phyloP scores from a whole-genome alignment of 208 protist species.

The Leishmania mexicana region DNA sequence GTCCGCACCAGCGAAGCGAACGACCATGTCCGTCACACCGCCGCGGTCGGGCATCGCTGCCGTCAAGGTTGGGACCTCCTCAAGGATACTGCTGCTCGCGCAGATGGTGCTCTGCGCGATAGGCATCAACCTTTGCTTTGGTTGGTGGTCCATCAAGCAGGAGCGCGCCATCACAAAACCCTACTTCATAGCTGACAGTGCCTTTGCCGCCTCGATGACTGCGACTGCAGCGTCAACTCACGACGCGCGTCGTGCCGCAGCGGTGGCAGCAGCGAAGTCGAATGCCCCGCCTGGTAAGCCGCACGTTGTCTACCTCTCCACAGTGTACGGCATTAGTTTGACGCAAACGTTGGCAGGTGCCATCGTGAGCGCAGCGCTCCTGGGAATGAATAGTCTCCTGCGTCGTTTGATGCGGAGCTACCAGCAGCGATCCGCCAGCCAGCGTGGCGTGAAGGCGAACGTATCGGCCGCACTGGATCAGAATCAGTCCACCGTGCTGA shows the following conservation, averaged over 20 bases:
- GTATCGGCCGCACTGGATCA: background rate
- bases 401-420: background rate
- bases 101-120: conserved; percentile 68
- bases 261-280: background rate
- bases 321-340: conserved; percentile 32
- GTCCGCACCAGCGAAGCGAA: background rate
- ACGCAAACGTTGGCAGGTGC: conserved; percentile 30
- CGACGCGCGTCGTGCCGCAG: conserved; percentile 3
- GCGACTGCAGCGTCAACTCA: background rate
- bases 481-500: background rate
- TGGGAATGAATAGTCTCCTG: conserved; percentile 6
- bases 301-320: conserved; percentile 23
- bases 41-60: background rate
- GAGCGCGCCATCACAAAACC: conserved; percentile 77
- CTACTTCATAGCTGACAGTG: conserved; percentile 31
- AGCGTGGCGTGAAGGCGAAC: background rate
- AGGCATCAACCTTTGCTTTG: conserved; percentile 86
- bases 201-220: background rate
- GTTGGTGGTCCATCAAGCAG: conserved; percentile 85
- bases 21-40: background rate
- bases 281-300: background rate
- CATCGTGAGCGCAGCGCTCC: conserved; percentile 19
- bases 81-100: conserved; percentile 27
- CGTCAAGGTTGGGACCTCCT: background rate
- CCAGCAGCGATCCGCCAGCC: background rate